phyloP scores from a whole-genome alignment of 148 eudicot genomes.

The Pharnaceum exiguum region DNA sequence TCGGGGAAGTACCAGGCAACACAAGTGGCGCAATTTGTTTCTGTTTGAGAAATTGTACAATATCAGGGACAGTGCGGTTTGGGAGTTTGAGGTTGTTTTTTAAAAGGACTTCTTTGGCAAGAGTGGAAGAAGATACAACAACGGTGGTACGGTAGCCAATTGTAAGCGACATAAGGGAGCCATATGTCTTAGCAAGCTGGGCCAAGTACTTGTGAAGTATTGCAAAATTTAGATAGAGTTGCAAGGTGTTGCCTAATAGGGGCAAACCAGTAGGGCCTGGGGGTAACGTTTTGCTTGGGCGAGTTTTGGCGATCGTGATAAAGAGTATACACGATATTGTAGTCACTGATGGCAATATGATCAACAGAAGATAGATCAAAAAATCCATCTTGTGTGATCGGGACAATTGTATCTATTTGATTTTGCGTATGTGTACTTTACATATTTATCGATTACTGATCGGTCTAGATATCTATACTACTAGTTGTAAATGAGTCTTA shows the following conservation, averaged over 20 bases:
- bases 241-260: conserved; percentile 29
- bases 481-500: too few relatives aligned
- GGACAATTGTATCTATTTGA: too few relatives aligned
- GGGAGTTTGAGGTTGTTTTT: neutral
- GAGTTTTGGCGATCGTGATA: neutral
- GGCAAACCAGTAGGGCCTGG: conserved; percentile 37
- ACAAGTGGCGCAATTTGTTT: neutral
- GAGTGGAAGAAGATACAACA: conserved; percentile 25
- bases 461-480: too few relatives aligned
- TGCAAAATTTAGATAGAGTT: conserved; percentile 21
- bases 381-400: too few relatives aligned
- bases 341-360: too few relatives aligned
- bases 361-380: too few relatives aligned
- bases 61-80: conserved; percentile 25
- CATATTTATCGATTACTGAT: too few relatives aligned
- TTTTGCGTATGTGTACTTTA: too few relatives aligned
- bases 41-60: neutral
- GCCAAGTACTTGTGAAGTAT: conserved; percentile 23
- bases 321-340: too few relatives aligned
- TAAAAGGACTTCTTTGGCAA: conserved; percentile 23
- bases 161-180: conserved; percentile 33
- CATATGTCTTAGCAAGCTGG: conserved; percentile 23
- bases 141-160: conserved; percentile 28
- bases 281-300: conserved; percentile 1
- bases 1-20: neutral